A percentile compares a stretch with the other conserved stretches of the same genome.
Conservation (phyloP, 1,284 basidiomycete species). For the Malassezia equina region DNA sequence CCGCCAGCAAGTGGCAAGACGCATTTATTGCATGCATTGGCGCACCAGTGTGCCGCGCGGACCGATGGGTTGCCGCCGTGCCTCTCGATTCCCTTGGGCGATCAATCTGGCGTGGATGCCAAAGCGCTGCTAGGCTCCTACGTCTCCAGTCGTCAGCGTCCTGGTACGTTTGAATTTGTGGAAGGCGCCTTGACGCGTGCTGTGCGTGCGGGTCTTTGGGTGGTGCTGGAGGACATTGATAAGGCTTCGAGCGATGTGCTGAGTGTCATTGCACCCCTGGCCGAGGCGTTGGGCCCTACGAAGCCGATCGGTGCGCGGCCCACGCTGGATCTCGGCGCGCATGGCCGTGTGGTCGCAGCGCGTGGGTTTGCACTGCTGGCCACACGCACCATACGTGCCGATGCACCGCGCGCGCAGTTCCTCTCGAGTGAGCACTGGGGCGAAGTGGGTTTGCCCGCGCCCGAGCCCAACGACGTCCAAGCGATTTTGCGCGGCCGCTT, state of each 20-base stretch:
- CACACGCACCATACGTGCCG: conserved; percentile 32
- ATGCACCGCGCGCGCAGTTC: conserved; percentile 46
- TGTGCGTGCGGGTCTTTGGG: conserved; percentile 82
- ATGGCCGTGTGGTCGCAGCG: conserved; percentile 47
- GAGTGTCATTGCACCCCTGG: conserved; percentile 51
- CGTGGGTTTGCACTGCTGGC: conserved; percentile 50
- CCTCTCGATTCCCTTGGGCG: conserved; percentile 72
- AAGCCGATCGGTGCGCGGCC: conserved; percentile 69
- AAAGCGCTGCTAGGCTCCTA: conserved; percentile 89
- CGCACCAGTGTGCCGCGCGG: conserved; percentile 17
- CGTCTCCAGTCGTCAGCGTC: conserved; percentile 70
- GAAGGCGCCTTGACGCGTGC: conserved; percentile 87
- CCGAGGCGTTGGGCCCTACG: conserved; percentile 62
- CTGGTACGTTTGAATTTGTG: conserved; percentile 90
- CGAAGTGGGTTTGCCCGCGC: conserved; percentile 26
- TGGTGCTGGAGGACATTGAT: conserved; percentile 88
- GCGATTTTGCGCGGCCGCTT: conserved; percentile 29
- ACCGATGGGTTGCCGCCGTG: conserved; percentile 53
- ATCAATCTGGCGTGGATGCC: conserved; percentile 61
- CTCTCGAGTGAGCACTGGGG: conserved; percentile 59
- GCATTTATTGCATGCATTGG: conserved; percentile 66
- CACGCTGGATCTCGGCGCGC: conserved; percentile 51
- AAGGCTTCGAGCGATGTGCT: conserved; percentile 39
- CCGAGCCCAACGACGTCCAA: conserved; percentile 26
- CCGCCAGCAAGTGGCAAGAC: conserved; percentile 83